Base-by-base conservation (phyloP, 2,329 filamentous ascomycete genomes). In the Neocatenulostroma microsporum region DNA sequence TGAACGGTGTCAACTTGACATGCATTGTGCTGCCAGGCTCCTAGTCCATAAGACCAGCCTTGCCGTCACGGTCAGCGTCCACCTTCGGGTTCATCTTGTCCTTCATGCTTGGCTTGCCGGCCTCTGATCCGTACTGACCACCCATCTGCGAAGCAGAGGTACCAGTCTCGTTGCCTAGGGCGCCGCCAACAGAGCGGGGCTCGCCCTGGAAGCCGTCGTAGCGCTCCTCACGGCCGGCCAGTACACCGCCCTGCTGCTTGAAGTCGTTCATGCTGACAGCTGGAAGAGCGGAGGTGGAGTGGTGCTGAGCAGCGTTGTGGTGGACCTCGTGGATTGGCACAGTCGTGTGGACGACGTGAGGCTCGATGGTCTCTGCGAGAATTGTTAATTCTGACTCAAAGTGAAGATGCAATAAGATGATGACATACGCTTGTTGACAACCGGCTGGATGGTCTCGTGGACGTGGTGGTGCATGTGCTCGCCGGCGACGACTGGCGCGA, bases 291-390 rank as follows among this genome's bases (percentile, higher is more conserved):
- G 78, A 77, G 2, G 77, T 71, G 28, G 70, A 67, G 53, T 86
- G 82, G 54, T 82, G 76, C 41, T 81, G 70, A 2, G 80, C 68
- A 11, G 73, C 67, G 34, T 80, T 76, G 50, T 84, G 77, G 54
- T 85, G 81, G 2, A 74, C 72, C 62, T 86, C 82, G 46, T 85
- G 81, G 27, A 86, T 70, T 0, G 81, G 82, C 0, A 82, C 68
- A 1, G 78, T 84, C 17, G 77, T 84, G 64, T 86, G 82, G 1
- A 84, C 68, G 3, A 85, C 53, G 12, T 75, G 69, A 2, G 78
- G 79, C 45, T 82, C 73, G 19, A 84, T 65, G 1, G 72, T 76
- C 47, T 84, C 77, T 48, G 37, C 15, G 32, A 4, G 7, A 11
- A 15, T n/a, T n/a, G n/a, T n/a, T n/a, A n/a, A n/a, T n/a, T n/a